phyloP scores from a whole-genome alignment of 169 alveolate genomes.

The Plasmodium gallinaceum region DNA sequence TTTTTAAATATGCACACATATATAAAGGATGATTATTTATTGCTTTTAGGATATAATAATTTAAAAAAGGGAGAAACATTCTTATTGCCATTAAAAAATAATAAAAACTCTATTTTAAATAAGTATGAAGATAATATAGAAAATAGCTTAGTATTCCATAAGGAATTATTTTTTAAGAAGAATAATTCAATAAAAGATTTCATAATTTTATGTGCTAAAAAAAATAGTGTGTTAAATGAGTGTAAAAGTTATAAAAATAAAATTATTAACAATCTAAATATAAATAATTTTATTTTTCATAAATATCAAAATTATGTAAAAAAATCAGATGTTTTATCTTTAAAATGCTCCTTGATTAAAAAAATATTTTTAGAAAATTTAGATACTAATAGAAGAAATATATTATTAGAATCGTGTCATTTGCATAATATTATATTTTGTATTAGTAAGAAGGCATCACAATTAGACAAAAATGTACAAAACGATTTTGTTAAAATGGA shows the following conservation, averaged over 20 bases:
- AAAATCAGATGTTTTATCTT: constrained; percentile 36
- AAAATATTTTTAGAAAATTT: constrained; percentile 59
- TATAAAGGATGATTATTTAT: constrained; percentile 38
- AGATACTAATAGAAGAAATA: constrained; percentile 7
- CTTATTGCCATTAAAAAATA: neutral
- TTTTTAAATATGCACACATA: constrained; percentile 70
- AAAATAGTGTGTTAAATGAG: neutral
- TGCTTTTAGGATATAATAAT: neutral
- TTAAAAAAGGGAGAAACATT: neutral
- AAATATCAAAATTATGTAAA: constrained; percentile 54
- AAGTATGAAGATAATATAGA: constrained; percentile 13
- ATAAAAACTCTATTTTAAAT: neutral
- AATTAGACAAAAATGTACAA: constrained; percentile 51
- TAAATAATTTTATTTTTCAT: constrained; percentile 63
- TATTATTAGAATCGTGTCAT: constrained; percentile 43
- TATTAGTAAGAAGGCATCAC: constrained; percentile 42
- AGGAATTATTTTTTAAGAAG: constrained; percentile 34
- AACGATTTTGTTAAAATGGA: constrained; percentile 53
- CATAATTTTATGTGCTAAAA: constrained; percentile 8
- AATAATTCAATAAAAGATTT: constrained; percentile 24
- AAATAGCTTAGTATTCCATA: constrained; percentile 22
- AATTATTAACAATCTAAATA: constrained; percentile 14
- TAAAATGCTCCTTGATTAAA: constrained; percentile 60
- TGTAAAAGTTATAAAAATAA: neutral
- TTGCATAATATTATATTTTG: constrained; percentile 52